These are phyloP conservation scores for Polymyxa betae DNA, from an alignment of 208 protist genomes.

Conservation along the genomic window DNA sequence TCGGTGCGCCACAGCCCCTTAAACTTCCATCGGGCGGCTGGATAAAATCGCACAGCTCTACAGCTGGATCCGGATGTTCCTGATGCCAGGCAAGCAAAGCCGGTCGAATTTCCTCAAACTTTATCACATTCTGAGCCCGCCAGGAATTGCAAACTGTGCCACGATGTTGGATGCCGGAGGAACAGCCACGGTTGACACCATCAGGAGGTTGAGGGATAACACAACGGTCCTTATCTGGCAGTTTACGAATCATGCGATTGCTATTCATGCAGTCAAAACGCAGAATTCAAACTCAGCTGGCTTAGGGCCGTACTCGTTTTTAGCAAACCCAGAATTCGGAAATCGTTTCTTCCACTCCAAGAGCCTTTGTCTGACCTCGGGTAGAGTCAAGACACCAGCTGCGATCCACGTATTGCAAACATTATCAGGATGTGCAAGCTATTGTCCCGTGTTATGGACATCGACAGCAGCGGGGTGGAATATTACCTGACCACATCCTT, in stretches of 20 bases:
- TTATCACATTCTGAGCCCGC: not conserved
- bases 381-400: not conserved
- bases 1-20: not conserved
- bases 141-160: not conserved
- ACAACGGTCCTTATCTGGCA: not conserved
- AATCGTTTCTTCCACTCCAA: not conserved
- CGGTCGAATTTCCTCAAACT: not conserved
- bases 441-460: too few relatives aligned
- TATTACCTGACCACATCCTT: not conserved
- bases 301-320: not conserved
- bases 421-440: not conserved
- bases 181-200: not conserved
- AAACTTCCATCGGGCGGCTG: not conserved
- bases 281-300: not conserved
- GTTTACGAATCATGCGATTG: conserved; percentile 1
- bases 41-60: not conserved
- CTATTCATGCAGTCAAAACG: not conserved
- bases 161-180: not conserved
- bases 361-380: not conserved
- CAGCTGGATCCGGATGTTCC: not conserved
- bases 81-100: not conserved
- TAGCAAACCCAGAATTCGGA: not conserved
- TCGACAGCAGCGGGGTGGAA: too few relatives aligned
- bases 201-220: not conserved
- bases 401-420: not conserved